A percentile compares a stretch with the other conserved stretches of the same genome.
Evolutionary conservation across 306 rosid species (phyloP).

Genomic region (Abrus pulchellus): DNA sequence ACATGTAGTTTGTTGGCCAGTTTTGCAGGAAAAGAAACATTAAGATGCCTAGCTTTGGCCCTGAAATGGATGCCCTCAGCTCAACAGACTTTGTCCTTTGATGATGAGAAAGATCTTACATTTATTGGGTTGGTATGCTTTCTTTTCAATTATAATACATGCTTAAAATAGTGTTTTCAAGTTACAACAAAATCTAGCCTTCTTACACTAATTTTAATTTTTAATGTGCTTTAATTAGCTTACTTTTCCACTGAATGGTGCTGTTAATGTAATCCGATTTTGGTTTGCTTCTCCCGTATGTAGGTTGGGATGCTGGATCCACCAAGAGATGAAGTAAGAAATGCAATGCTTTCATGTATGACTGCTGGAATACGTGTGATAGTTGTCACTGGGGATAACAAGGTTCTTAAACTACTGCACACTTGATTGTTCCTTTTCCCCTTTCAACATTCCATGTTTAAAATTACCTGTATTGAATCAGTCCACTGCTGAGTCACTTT

Average conservation of each 20-base stretch:
- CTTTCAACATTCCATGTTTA: conserved; percentile 43
- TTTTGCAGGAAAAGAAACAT: conserved; percentile 95
- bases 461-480: conserved; percentile 57
- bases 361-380: conserved; percentile 99
- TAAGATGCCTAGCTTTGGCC: conserved; percentile 96
- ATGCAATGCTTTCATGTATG: conserved; percentile 95
- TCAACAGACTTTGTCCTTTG: conserved; percentile 68
- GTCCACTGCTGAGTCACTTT: conserved; percentile 98
- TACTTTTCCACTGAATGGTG: conserved; percentile 21
- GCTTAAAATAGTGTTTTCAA: conserved; percentile 39
- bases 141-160: conserved; percentile 57
- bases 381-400: conserved; percentile 99
- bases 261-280: background rate
- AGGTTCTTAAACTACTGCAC: conserved; percentile 62
- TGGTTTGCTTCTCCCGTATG: conserved; percentile 39
- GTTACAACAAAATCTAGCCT: conserved; percentile 36
- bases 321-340: conserved; percentile 97
- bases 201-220: background rate
- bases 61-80: conserved; percentile 83
- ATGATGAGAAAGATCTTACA: conserved; percentile 92
- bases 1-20: conserved; percentile 64
- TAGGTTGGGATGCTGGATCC: conserved; percentile 99
- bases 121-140: conserved; percentile 99
- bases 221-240: conserved; percentile 30
- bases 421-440: conserved; percentile 31